A percentile compares a stretch with the other conserved stretches of the same genome.
phyloP scores from a whole-genome alignment of 2,329 filamentous ascomycete genomes.

The Dryadomyces quercivorus region DNA sequence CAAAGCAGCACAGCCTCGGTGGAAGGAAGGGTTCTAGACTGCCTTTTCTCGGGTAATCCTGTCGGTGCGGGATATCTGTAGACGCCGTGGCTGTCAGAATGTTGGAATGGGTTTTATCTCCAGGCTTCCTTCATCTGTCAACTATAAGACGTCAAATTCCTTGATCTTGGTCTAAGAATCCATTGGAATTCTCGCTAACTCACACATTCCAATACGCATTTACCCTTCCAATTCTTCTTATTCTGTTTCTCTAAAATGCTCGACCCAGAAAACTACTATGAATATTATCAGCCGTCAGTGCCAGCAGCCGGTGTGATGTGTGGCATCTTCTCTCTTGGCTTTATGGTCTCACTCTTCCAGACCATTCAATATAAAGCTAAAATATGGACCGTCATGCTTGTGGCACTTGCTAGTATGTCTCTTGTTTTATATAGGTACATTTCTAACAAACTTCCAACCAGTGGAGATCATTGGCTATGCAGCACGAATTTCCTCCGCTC shows the following conservation, averaged over 20 bases:
- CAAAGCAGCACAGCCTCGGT: no score
- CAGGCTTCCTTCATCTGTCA: no score
- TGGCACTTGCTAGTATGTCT: constrained; percentile 16
- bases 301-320: constrained; percentile 15
- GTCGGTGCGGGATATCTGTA: neutral
- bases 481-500: constrained; percentile 18
- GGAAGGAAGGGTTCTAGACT: no score
- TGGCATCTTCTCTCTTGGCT: constrained; percentile 16
- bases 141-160: no score
- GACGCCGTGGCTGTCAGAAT: no score
- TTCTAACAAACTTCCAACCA: constrained; percentile 6
- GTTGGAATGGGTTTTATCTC: no score
- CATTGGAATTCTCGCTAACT: no score
- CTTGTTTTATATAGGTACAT: neutral
- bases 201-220: neutral
- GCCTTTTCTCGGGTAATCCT: neutral
- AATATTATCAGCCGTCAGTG: constrained; percentile 16
- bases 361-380: constrained; percentile 17
- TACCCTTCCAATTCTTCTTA: no score
- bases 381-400: constrained; percentile 19
- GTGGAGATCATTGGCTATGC: constrained; percentile 27
- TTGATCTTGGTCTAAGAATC: no score
- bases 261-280: constrained; percentile 6
- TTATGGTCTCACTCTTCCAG: constrained; percentile 14
- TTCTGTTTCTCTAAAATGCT: no score